phyloP scores from a whole-genome alignment of 805 yeast species.

The Ogataea trehalophila region DNA sequence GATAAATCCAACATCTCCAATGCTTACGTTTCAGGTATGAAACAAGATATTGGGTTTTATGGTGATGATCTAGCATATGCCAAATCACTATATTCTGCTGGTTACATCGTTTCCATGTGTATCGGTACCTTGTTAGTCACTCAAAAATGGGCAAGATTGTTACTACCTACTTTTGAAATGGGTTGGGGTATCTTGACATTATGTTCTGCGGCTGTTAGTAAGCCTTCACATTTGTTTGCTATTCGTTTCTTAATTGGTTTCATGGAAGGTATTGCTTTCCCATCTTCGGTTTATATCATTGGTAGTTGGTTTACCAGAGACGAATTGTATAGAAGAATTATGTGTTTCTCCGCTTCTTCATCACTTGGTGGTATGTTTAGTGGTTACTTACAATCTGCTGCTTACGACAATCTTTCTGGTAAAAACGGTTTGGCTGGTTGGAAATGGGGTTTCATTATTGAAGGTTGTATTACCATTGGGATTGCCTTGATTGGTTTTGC shows the following conservation, averaged over 20 bases:
- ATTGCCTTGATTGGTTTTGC: constrained; percentile 50
- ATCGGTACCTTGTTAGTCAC: constrained; percentile 21
- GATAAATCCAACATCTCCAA: constrained; percentile 59
- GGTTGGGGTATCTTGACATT: constrained; percentile 28
- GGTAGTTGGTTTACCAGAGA: constrained; percentile 39
- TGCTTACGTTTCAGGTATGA: constrained; percentile 64
- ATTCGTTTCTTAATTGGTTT: constrained; percentile 40
- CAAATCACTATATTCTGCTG: constrained; percentile 36
- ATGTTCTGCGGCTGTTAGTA: constrained; percentile 23
- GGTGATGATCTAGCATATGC: constrained; percentile 38
- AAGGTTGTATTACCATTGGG: constrained; percentile 54
- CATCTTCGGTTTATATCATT: constrained; percentile 35
- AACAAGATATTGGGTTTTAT: constrained; percentile 48
- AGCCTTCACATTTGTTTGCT: constrained; percentile 35
- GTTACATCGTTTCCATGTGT: constrained; percentile 26
- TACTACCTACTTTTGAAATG: constrained; percentile 22
- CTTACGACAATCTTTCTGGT: constrained; percentile 37
- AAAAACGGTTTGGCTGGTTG: constrained; percentile 51
- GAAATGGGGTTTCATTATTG: constrained; percentile 67
- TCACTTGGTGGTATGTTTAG: constrained; percentile 39
- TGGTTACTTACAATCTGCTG: constrained; percentile 42
- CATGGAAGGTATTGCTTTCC: constrained; percentile 40
- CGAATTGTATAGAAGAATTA: constrained; percentile 38
- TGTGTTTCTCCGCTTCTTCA: constrained; percentile 36
- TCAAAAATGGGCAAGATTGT: constrained; percentile 20